Base-by-base conservation (phyloP, 495 filamentous ascomycete species). In the Friedmanniomyces endolithicus region DNA sequence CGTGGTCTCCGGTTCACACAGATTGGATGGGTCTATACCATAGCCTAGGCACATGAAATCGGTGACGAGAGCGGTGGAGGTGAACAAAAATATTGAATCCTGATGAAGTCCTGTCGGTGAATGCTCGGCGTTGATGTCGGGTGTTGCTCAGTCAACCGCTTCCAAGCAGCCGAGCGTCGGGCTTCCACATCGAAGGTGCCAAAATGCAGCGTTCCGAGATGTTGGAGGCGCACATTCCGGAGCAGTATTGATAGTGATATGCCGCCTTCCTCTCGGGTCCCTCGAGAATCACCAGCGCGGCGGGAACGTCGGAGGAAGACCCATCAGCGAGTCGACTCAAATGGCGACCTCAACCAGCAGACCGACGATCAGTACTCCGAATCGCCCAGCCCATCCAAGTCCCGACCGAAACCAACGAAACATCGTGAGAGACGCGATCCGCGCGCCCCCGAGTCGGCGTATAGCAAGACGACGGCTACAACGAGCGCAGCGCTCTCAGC, bases 271-370 rank as follows among this genome's bases (percentile, higher is more conserved):
- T 53, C 50, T 12, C 41, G 40, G 8, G 3, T 35, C 23, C 56
- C 56, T 12, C 49, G 49, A 12, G 60, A 63, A 12, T 63, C 61
- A 11, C 54, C 61, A 37, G 49, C 57, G n/a, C 52, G 61, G 9
- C 51, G 61, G 25, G 50, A 64, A 43, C 56, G 62, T 11, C 49
- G 55, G 29, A 50, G 62, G 49, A 41, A 58, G 31, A 57, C 62
- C 14, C 69, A 70, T 48, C 67, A 65, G 41, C 59, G 67, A 25
- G 65, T 66, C 20, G 68, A 72, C 60, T 69, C 67, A 34, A 49
- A 58, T 8, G 65, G 69, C 50, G 63, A 62, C 33, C 51, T 67
- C 4, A 59, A 39, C 7, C 48, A 48, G 25, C 25, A 19, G 27
- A 29, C 34, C 16, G 37, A 59, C n/a, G 56, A 63, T 11, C 19